Base-by-base conservation (phyloP, 345 rosid genomes). In the Eucalyptus camaldulensis region DNA sequence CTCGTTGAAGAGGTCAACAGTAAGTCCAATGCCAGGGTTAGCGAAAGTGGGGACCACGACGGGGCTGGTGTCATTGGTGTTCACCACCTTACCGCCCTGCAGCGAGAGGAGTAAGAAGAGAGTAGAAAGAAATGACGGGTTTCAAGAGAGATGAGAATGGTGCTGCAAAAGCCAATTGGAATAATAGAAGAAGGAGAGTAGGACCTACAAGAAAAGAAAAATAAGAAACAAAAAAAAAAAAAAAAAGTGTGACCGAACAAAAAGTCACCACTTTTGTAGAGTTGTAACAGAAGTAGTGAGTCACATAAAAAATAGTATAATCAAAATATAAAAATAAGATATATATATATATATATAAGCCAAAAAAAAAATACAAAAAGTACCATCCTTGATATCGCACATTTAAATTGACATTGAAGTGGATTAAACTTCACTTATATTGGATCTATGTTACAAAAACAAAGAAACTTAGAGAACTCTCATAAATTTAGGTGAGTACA, bases 281-380 rank as follows among this genome's bases (percentile, higher is more conserved):
- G 3, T 24, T 24, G 6, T 13, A 62, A 4, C 8, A 13, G 16
- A 29, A 13, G 0, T 13, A 6, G 1, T 62, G 17, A 0, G 5
- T 29, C 15, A 6, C 8, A 3, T 27, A 11, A 27, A 0, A 2
- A 0, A 29, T 62, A 9, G 3, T 29, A 62, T 62, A 0, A 6
- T 62, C 5, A 62, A 62, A 29, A 29, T 2, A 62, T n/a, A 62
- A 13, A 62, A 62, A 13, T 6, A 0, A 13, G 3, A n/a, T n/a
- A n/a, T n/a, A 33, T 33, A 33, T 33, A 33, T 33, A n/a, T 2
- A 13, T 13, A n/a, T 13, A 7, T 24, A 13, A 6, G 17, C 1
- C 0, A 62, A 24, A 29, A 13, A 13, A 6, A 1, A 8, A 29
- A n/a, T 13, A 9, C 1, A 62, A 62, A 29, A 62, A 29, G 0